Conservation (phyloP, 2,329 filamentous ascomycete genomes). For the Magnaporthiopsis rhizophila region DNA sequence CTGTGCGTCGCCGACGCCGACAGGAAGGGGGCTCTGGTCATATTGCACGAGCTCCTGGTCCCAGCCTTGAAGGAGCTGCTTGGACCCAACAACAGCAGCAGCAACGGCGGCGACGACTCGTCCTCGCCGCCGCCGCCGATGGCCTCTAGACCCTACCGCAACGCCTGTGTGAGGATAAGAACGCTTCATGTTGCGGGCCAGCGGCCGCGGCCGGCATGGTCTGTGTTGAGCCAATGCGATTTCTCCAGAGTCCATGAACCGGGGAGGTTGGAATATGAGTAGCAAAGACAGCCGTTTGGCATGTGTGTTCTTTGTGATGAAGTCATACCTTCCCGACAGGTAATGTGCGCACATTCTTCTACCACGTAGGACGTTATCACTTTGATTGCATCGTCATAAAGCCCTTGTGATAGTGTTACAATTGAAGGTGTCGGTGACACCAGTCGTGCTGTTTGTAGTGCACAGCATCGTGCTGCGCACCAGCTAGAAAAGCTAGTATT, state of each 20-base stretch:
- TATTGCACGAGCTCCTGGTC: background rate
- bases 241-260: background rate
- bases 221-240: background rate
- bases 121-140: too few species aligned
- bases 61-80: background rate
- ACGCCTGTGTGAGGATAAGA: background rate
- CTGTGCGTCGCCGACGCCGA: background rate
- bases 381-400: too few species aligned
- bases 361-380: too few species aligned
- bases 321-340: too few species aligned
- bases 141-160: background rate
- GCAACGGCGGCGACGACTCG: too few species aligned
- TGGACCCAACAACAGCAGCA: background rate
- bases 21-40: background rate
- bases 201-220: background rate
- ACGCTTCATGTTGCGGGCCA: constrained; percentile 1
- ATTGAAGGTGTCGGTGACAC: background rate
- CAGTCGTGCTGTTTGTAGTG: background rate
- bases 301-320: too few species aligned
- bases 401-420: background rate
- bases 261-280: too few species aligned
- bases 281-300: too few species aligned
- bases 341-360: too few species aligned
- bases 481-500: background rate
- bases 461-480: background rate